Percentiles rank a stretch among this genome's conserved stretches.
These are phyloP conservation scores for Aspergillus pseudoglaucus DNA, from an alignment of 2,329 filamentous ascomycete species.

Conservation along the genomic window DNA sequence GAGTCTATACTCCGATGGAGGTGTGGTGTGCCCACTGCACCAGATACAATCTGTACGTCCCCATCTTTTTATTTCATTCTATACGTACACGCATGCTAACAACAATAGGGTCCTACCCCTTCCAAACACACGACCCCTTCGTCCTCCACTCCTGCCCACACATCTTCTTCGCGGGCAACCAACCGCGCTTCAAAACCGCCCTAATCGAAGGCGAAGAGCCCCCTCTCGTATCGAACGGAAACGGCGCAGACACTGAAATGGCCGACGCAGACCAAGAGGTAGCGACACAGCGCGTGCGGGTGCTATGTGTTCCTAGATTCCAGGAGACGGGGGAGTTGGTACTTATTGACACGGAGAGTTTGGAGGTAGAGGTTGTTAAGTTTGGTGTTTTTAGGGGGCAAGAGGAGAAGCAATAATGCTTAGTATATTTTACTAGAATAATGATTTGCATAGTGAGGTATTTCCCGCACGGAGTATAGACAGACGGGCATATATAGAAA, in stretches of 20 bases:
- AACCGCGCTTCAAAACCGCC: slow-evolving; percentile 68
- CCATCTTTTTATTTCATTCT: neutral
- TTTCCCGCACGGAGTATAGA: neutral
- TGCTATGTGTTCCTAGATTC: slow-evolving; percentile 82
- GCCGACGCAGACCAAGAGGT: slow-evolving; percentile 28
- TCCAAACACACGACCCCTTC: slow-evolving; percentile 88
- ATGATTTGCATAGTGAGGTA: neutral
- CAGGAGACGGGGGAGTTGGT: slow-evolving; percentile 70
- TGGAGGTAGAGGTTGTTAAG: slow-evolving; percentile 68
- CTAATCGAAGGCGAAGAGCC: slow-evolving; percentile 51
- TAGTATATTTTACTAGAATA: neutral
- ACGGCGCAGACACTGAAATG: slow-evolving; percentile 31
- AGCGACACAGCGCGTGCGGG: slow-evolving; percentile 63
- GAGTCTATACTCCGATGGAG: slow-evolving; percentile 92
- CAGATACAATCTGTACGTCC: slow-evolving; percentile 82
- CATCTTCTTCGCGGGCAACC: slow-evolving; percentile 82
- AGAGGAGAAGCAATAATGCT: slow-evolving; percentile 27
- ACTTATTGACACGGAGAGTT: slow-evolving; percentile 75
- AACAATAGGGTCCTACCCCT: slow-evolving; percentile 78
- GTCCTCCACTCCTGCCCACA: slow-evolving; percentile 81
- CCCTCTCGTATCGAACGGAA: slow-evolving; percentile 25
- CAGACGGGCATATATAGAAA: neutral
- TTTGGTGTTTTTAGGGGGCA: slow-evolving; percentile 40
- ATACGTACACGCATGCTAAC: neutral
- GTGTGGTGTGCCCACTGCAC: slow-evolving; percentile 83